Evolutionary conservation across 2,329 filamentous ascomycete species (phyloP), one percentile per base, ranked within the genome.

Genomic region (Monilinia fructigena): DNA sequence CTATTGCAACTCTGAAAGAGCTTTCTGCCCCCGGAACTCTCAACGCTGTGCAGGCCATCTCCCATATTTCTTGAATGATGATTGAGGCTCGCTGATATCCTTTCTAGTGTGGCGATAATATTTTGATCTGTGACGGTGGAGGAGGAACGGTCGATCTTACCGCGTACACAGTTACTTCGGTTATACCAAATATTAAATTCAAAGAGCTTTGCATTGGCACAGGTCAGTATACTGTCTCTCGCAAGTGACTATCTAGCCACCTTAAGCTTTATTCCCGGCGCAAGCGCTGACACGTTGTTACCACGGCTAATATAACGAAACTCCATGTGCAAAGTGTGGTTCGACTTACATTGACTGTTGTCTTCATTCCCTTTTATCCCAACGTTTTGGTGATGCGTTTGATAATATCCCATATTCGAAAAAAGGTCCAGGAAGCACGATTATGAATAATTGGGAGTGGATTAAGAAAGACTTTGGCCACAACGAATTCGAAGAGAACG

Each of bases 311-410:
- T 18, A 40, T 2, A 45, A 7, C 12, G 2, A 10, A 2, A 14
- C 12, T 8, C 8, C 64, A 73, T 71, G 71, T 59, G 72, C 66
- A 1, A 74, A 74, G 28, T 72, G 71, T 42, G 72, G 72, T 1
- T 70, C 71, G 0, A 74, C 72, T 23, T 71, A 67, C 40, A 70
- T 74, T 16, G 70, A 74, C 47, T 70, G 72, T 2, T 71, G 72
- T 35, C 50, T 74, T 16, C 70, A 73, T 40, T 6, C 63, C 3
- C 47, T 74, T 2, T 61, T 73, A 12, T 70, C 68, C 0, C 42
- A 68, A 23, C 58, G 70, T 18, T 74, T 72, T n/a, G 71, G 70
- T 3, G 14, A 40, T 20, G 40, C 38, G 2, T 72, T 74, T 65
- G 65, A 71, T 10, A 48, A 66, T 12, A 4, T 73, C 45, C 42